These are phyloP conservation scores for Cymbopogon flexuosus DNA, from an alignment of 202 grass and related monocot species.

Conservation along the genomic window DNA sequence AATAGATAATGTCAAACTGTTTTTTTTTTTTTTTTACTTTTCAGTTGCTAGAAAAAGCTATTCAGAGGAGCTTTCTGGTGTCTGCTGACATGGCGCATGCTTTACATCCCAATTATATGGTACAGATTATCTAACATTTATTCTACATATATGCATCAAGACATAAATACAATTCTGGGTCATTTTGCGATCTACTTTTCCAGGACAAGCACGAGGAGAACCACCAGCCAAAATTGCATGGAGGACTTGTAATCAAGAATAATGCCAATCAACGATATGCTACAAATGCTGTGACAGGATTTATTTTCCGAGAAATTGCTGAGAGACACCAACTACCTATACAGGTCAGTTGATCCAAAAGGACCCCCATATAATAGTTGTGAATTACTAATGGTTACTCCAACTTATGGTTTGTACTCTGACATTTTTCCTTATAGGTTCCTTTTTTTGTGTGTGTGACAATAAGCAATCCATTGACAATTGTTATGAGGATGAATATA, in stretches of 20 bases:
- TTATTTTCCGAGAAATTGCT: conserved; percentile 88
- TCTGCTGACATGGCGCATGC: conserved; percentile 98
- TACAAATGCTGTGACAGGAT: conserved; percentile 87
- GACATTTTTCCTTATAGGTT: neutral
- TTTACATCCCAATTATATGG: conserved; percentile 73
- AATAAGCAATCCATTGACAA: neutral
- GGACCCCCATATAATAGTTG: neutral
- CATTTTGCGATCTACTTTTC: conserved; percentile 23
- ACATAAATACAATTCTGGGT: neutral
- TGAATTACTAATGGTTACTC: neutral
- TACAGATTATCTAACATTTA: neutral
- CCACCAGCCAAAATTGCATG: conserved; percentile 89
- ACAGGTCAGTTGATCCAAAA: neutral
- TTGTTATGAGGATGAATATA: neutral
- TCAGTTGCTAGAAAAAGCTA: conserved; percentile 74
- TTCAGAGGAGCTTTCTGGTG: conserved; percentile 90
- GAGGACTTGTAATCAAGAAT: conserved; percentile 93
- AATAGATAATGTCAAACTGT: conserved; percentile 5
- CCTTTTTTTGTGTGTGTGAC: neutral
- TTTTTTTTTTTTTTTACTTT: conserved; percentile 15
- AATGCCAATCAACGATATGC: conserved; percentile 97
- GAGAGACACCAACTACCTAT: conserved; percentile 48
- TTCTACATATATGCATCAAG: neutral
- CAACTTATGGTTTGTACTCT: neutral
- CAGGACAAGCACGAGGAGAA: conserved; percentile 99